Conservation (phyloP, 257 asterid genomes). For the Cordia subcordata region DNA sequence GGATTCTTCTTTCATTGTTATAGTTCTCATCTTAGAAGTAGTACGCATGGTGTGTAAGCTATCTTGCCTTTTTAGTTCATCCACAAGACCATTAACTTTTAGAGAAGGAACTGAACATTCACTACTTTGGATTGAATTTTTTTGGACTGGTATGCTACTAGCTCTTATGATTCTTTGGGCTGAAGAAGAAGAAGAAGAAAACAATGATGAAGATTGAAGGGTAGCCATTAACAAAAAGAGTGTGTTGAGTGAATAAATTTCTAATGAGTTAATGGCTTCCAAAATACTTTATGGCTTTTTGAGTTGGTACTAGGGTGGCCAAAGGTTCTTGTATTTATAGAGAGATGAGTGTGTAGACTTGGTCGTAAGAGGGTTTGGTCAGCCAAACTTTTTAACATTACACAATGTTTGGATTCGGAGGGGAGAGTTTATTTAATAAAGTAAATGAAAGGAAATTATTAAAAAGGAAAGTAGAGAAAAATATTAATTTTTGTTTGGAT, state of each 20-base stretch:
- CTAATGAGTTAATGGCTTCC: too few species aligned
- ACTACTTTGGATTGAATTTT: neutral
- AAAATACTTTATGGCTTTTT: too few species aligned
- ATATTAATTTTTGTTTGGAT: too few species aligned
- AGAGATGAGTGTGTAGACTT: too few species aligned
- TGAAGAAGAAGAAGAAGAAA: conserved; percentile 1
- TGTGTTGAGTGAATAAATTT: neutral
- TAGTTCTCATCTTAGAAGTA: neutral
- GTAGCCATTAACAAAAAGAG: neutral
- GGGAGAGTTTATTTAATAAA: too few species aligned
- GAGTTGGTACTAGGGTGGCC: too few species aligned
- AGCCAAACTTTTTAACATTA: too few species aligned
- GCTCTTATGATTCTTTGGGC: neutral
- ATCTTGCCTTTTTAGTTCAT: neutral
- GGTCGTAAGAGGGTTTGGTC: too few species aligned
- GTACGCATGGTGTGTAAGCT: neutral
- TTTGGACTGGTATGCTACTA: neutral
- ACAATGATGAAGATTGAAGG: conserved; percentile 8
- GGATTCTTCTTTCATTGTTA: neutral
- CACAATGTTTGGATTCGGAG: too few species aligned
- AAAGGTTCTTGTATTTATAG: too few species aligned
- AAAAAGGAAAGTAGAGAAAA: too few species aligned
- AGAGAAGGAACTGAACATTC: conserved; percentile 1
- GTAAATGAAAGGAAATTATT: too few species aligned
- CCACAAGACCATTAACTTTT: neutral